A percentile compares a stretch with the other conserved stretches of the same genome.
Conservation (phyloP, 768 basidiomycete genomes). For the Scleroderma citrinum region DNA sequence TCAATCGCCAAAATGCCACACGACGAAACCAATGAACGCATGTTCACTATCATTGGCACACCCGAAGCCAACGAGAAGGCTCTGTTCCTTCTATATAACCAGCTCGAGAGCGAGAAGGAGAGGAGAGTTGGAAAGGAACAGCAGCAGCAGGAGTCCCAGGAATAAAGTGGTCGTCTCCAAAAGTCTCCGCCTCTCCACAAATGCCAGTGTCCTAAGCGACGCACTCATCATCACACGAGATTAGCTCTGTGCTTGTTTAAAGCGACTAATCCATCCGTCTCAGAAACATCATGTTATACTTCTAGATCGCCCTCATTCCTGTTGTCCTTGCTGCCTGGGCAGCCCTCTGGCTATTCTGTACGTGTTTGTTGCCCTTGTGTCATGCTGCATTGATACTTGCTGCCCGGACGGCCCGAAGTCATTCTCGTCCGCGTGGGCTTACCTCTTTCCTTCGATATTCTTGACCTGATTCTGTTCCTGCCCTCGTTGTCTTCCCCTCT, state of each 20-base stretch:
- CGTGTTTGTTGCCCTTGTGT: slow-evolving; percentile 12
- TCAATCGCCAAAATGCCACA: slow-evolving; percentile 99
- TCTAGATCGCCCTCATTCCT: slow-evolving; percentile 21
- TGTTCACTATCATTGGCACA: slow-evolving; percentile 98
- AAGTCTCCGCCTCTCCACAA: not conserved
- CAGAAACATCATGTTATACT: slow-evolving; percentile 19
- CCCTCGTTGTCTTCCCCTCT: slow-evolving; percentile 12
- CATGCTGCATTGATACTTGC: slow-evolving; percentile 18
- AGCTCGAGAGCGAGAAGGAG: slow-evolving; percentile 95
- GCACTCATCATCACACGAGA: slow-evolving; percentile 3
- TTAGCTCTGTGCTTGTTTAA: slow-evolving; percentile 12
- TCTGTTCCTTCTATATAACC: slow-evolving; percentile 93
- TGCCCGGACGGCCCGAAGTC: slow-evolving; percentile 16
- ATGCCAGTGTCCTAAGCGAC: not conserved
- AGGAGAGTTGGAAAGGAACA: slow-evolving; percentile 82
- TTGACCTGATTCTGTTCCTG: slow-evolving; percentile 17
- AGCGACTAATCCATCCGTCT: not conserved
- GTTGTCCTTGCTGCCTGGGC: slow-evolving; percentile 15
- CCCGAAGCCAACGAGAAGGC: slow-evolving; percentile 98
- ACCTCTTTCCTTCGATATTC: slow-evolving; percentile 19
- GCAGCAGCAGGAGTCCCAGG: slow-evolving; percentile 70
- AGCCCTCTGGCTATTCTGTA: slow-evolving; percentile 5
- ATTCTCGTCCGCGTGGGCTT: slow-evolving; percentile 1
- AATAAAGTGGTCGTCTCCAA: slow-evolving; percentile 12
- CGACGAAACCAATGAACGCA: slow-evolving; percentile 97